phyloP scores from a whole-genome alignment of 2,329 filamentous ascomycete genomes.

The Nakataea oryzae region DNA sequence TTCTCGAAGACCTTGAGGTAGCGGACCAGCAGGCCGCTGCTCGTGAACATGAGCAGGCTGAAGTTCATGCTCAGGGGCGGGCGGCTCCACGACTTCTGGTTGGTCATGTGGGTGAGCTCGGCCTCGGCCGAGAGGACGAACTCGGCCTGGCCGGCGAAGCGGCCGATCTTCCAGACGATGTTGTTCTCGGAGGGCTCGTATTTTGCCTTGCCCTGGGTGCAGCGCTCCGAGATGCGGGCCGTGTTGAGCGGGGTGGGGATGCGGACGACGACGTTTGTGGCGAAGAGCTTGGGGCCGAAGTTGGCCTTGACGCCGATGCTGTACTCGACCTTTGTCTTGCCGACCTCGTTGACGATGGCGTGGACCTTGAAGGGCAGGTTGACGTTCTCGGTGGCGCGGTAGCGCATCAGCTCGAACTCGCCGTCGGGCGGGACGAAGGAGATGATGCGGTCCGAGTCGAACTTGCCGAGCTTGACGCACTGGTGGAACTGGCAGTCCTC shows the following conservation, averaged over 20 bases:
- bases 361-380: slow-evolving; percentile 98
- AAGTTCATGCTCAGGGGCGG: slow-evolving; percentile 90
- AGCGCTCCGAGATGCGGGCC: slow-evolving; percentile 83
- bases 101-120: slow-evolving; percentile 90
- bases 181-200: slow-evolving; percentile 98
- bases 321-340: slow-evolving; percentile 96
- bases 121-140: slow-evolving; percentile 93
- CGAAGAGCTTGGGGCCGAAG: slow-evolving; percentile 91
- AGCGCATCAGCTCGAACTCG: slow-evolving; percentile 97
- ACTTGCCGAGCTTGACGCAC: slow-evolving; percentile 94
- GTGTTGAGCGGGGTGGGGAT: slow-evolving; percentile 97
- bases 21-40: slow-evolving; percentile 79
- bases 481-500: slow-evolving; percentile 99
- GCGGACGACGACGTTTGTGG: slow-evolving; percentile 88
- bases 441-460: slow-evolving; percentile 93
- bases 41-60: slow-evolving; percentile 95
- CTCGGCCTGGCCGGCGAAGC: slow-evolving; percentile 97
- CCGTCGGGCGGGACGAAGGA: slow-evolving; percentile 94
- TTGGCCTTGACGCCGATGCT: slow-evolving; percentile 96
- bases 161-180: slow-evolving; percentile 97
- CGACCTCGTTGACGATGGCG: slow-evolving; percentile 94
- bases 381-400: slow-evolving; percentile 95
- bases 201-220: slow-evolving; percentile 92
- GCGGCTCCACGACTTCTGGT: slow-evolving; percentile 92
- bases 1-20: slow-evolving; percentile 99